Evolutionary conservation across 768 basidiomycete species (phyloP), one percentile per base, ranked within the genome.

Genomic region (Boletus coccyginus): DNA sequence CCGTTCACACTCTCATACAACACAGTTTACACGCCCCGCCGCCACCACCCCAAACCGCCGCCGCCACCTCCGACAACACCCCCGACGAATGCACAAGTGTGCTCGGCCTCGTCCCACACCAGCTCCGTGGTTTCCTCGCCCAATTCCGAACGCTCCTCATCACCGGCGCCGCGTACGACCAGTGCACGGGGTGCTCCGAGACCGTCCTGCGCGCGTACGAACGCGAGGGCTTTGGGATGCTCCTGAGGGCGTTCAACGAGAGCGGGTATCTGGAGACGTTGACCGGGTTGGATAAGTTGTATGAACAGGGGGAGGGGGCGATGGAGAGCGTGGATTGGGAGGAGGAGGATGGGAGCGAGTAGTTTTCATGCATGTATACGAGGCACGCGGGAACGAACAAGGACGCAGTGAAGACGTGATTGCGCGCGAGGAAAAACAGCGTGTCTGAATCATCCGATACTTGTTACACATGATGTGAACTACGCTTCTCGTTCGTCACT

Each of bases 171-270:
- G 92, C 94, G 2, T 99, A 90, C 67, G 82, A 87, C 52, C 76
- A 79, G 52, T 99, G 96, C 69, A 96, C 94, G 2, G 97, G 92
- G 0, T 99, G 97, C 67, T 90, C 89, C 52, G 85, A 90, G 60
- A 78, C 78, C 21, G 92, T 97, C 17, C 57, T 98, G 33, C 73
- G 81, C n/a, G 89, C 86, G 12, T 99, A 98, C 69, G 85, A 88
- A 61, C 74, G 73, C n/a, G 75, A 86, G 31, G 94, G 94, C 0
- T 93, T 93, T 62, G 77, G 77, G 16, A 87, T 95, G 85, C 70
- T 98, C 16, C 67, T 88, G 19, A 74, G 81, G 56, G 94, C 89
- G 5, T 95, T 93, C 70, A 92, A 94, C 61, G 92, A 97, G 60
- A 74, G 77, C 7, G 83, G 85, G 49, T 91, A 85, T 64, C 74